phyloP scores from a whole-genome alignment of 768 basidiomycete genomes.

The Tulasnella sp. region DNA sequence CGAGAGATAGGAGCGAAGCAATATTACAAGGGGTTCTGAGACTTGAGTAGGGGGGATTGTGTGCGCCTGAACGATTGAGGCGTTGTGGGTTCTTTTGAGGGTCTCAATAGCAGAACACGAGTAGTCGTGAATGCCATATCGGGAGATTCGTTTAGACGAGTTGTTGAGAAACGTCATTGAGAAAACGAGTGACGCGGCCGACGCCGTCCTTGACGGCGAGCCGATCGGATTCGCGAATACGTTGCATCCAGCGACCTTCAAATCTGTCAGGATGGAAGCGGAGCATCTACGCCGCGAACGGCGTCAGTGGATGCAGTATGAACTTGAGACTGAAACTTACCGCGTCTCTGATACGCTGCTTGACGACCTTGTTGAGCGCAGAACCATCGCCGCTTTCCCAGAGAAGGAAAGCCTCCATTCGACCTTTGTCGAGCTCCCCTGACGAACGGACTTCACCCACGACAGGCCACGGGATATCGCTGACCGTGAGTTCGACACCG shows the following conservation, averaged over 20 bases:
- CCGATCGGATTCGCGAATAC: conserved; percentile 14
- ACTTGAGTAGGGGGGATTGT: no score
- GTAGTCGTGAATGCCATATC: no score
- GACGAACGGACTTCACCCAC: conserved; percentile 2
- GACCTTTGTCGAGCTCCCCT: conserved; percentile 5
- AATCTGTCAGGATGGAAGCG: conserved; percentile 20
- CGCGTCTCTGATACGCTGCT: conserved; percentile 16
- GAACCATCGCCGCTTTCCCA: neutral
- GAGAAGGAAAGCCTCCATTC: conserved; percentile 13
- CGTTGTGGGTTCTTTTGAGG: no score
- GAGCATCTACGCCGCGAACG: conserved; percentile 9
- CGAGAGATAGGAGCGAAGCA: no score
- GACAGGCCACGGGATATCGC: conserved; percentile 19
- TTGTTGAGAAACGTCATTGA: conserved; percentile 12
- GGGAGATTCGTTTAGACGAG: conserved; percentile 1
- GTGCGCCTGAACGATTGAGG: no score
- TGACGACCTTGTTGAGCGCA: conserved; percentile 3
- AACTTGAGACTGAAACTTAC: neutral
- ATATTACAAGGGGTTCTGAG: no score
- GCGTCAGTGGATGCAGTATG: neutral
- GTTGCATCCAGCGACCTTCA: conserved; percentile 15
- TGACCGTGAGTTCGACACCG: conserved; percentile 6
- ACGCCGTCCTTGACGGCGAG: conserved; percentile 17
- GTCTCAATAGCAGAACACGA: no score
- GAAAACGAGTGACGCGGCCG: conserved; percentile 14